phyloP scores from a whole-genome alignment of 2,329 filamentous ascomycete species.

The Fusarium longipes region DNA sequence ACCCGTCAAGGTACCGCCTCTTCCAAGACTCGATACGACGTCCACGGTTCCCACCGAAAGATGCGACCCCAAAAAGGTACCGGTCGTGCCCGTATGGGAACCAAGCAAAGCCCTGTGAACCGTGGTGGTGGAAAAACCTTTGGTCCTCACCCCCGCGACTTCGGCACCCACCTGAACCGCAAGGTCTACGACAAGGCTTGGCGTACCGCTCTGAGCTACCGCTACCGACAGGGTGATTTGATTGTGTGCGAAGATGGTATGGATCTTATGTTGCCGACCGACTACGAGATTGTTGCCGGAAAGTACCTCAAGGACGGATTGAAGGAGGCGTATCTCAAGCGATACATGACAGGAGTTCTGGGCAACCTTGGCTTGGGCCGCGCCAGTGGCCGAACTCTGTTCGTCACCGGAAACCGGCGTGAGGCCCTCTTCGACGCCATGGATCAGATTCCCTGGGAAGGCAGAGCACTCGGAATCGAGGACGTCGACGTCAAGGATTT shows the following conservation, averaged over 20 bases:
- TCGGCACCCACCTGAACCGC: slow-evolving; percentile 81
- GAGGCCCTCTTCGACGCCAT: slow-evolving; percentile 75
- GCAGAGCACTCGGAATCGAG: slow-evolving; percentile 74
- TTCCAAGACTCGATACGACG: slow-evolving; percentile 83
- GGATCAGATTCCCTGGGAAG: slow-evolving; percentile 71
- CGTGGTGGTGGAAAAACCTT: slow-evolving; percentile 88
- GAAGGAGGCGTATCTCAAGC: slow-evolving; percentile 67
- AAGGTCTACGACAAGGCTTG: slow-evolving; percentile 97
- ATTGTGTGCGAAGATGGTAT: slow-evolving; percentile 84
- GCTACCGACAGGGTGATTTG: slow-evolving; percentile 87
- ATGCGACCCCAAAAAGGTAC: slow-evolving; percentile 87
- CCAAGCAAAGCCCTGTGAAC: slow-evolving; percentile 83
- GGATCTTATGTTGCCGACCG: slow-evolving; percentile 69
- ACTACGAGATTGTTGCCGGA: slow-evolving; percentile 59
- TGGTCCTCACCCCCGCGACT: slow-evolving; percentile 93
- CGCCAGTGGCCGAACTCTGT: slow-evolving; percentile 75
- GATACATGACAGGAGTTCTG: slow-evolving; percentile 76
- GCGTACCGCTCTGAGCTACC: slow-evolving; percentile 92
- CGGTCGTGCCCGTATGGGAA: slow-evolving; percentile 82
- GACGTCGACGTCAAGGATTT: slow-evolving; percentile 97
- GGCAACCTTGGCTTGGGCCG: slow-evolving; percentile 76
- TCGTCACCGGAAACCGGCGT: slow-evolving; percentile 74
- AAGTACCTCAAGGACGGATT: slow-evolving; percentile 60
- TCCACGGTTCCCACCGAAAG: slow-evolving; percentile 86
- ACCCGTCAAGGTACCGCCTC: slow-evolving; percentile 88